phyloP scores from a whole-genome alignment of 176 grass and related monocot genomes.

The Rhynchospora pubera region DNA sequence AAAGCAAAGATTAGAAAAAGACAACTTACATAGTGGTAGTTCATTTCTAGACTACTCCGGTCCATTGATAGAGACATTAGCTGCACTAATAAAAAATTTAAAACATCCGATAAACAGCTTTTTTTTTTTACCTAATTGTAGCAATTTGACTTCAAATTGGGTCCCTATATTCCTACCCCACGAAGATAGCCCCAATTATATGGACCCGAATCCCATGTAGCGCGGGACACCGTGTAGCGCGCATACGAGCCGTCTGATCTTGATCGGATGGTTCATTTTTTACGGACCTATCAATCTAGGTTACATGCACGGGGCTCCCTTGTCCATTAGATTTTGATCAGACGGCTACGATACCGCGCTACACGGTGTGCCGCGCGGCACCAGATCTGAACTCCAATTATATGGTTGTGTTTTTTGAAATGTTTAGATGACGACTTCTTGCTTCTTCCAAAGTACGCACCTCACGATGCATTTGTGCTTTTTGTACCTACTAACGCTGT shows the following conservation, averaged over 20 bases:
- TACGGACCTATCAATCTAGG: too few species aligned
- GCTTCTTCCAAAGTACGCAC: not conserved
- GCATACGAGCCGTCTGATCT: too few species aligned
- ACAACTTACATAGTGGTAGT: constrained; percentile 4
- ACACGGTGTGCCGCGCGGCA: too few species aligned
- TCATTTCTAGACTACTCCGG: not conserved
- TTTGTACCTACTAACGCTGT: not conserved
- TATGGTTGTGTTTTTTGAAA: not conserved
- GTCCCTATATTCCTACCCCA: not conserved
- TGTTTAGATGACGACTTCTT: not conserved
- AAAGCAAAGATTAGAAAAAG: constrained; percentile 18
- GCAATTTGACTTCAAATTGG: not conserved
- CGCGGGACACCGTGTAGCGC: too few species aligned
- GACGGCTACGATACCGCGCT: too few species aligned
- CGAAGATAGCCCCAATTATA: not conserved
- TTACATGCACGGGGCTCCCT: too few species aligned
- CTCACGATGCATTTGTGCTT: not conserved
- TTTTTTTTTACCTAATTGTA: not conserved
- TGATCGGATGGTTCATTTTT: too few species aligned
- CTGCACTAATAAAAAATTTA: not conserved
- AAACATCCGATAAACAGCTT: not conserved
- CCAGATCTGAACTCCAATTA: too few species aligned
- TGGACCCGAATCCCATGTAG: too few species aligned
- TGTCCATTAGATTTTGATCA: too few species aligned
- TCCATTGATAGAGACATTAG: constrained; percentile 4